phyloP scores from a whole-genome alignment of 768 basidiomycete species.

The Daedaleopsis nitida region DNA sequence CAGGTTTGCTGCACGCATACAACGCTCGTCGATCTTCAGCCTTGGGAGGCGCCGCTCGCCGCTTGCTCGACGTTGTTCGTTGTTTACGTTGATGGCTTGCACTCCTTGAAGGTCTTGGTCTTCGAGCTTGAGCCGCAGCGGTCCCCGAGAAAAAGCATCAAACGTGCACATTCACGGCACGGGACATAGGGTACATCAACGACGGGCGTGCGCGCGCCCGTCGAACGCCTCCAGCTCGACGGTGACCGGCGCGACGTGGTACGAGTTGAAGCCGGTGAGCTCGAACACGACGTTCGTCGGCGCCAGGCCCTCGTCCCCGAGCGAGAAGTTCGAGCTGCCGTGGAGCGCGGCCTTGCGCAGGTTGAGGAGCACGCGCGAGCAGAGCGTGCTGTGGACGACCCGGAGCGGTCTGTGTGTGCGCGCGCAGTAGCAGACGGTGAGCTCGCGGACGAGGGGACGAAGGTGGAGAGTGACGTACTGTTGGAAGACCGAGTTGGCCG shows the following conservation, averaged over 20 bases:
- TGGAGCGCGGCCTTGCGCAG: slow-evolving; percentile 7
- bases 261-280: neutral
- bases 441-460: neutral
- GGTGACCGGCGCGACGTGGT: neutral
- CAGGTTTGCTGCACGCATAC: too few species aligned
- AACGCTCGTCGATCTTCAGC: too few species aligned
- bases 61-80: too few species aligned
- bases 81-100: too few species aligned
- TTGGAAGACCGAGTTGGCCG: neutral
- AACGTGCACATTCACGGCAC: too few species aligned
- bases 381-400: slow-evolving; percentile 13
- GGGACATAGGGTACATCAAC: too few species aligned
- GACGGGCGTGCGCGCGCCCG: too few species aligned
- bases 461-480: neutral
- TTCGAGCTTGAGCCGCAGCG: too few species aligned
- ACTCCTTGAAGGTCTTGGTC: too few species aligned
- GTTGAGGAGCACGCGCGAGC: slow-evolving; percentile 16
- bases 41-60: too few species aligned
- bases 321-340: neutral
- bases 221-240: neutral
- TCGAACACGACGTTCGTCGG: neutral
- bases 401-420: slow-evolving; percentile 1
- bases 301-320: neutral
- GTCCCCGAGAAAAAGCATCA: too few species aligned
- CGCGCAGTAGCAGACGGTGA: neutral